Evolutionary conservation across 1,284 basidiomycete species (phyloP), one percentile per base, ranked within the genome.

Genomic region (Exobasidium rhododendri): DNA sequence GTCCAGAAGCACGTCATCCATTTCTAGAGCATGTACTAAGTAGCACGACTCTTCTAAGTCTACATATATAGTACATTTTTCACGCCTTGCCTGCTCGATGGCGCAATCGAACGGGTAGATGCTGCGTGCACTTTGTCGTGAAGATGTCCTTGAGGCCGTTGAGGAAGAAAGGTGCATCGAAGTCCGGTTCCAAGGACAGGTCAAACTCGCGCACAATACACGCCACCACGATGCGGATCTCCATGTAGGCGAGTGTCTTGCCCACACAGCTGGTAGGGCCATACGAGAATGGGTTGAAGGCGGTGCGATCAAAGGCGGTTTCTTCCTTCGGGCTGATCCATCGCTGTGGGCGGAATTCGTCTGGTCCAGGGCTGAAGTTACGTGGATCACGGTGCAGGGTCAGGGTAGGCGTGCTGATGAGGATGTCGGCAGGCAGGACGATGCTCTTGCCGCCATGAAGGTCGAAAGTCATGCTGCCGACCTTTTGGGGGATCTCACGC

Each of bases 341-440:
- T 20, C 57, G 47, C 43, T 58, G 47, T 22, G 57, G 57, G 20
- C 57, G 52, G 4, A 51, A 58, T 10, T 20, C 24, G n/a, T 58
- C 10, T 3, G 57, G 57, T 14, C 20, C 3, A 22, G 45, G 46
- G 17, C 11, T 20, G 29, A 69, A 69, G 56, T 69, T 65, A 31
- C 66, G 57, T 11, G 52, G 26, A 24, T 68, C 66, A 13, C 58
- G 59, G 1, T 69, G 67, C 26, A 69, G 32, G 13, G 65, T 30
- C 49, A 49, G 59, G 5, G 66, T 64, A 6, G 67, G 67, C 24
- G 63, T 43, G 7, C 62, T 57, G 1, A 69, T 56, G 40, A 58
- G 6, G 4, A 30, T 29, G 13, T 14, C 26, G 17, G 13, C 13
- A 17, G 57, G 57, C 54, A 68, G 52, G 53, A 59, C 43, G 24